Base-by-base conservation (phyloP, 2,329 filamentous ascomycete species). In the Colletotrichum theobromicola region DNA sequence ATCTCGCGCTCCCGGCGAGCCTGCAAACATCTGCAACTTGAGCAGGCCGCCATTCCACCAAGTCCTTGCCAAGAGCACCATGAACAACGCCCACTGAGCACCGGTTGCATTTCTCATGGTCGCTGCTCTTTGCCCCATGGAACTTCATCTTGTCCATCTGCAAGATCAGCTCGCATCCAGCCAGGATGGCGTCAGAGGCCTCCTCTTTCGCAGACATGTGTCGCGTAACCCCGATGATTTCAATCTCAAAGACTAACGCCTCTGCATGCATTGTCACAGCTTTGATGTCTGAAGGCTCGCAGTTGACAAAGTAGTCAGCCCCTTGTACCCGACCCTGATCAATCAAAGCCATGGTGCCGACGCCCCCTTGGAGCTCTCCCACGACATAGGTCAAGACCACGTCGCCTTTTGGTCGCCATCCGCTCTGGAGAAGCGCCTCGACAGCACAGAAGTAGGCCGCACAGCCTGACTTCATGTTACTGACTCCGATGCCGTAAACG, bases 401-500 rank as follows among this genome's bases (percentile, higher is more conserved):
- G 62, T 79, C 75, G 18, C 73, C 79, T 12, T 75, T 67, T 0
- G 79, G 79, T 32, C 26, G 30, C 79, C 79, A 80, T 28, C 78
- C 77, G 57, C 60, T 57, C 13, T 62, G 66, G 42, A 73, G 75
- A 9, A 80, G 72, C 2, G 77, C 70, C 46, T 79, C 72, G n/a
- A 80, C 79, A 7, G 78, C 78, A 65, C 78, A 79, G 66, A 73
- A 80, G 74, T 79, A 80, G 34, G 79, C 80, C 2, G 80, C 80
- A 67, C 79, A 81, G 28, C 80, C 80, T 4, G 79, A 78, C 58
- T 81, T 81, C 79, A 81, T 81, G 74, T 80, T 80, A 62, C 77
- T 79, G 70, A 81, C 79, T 30, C 79, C 79, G 57, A 80, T 80
- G 46, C 79, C 79, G 70, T 80, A 80, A 32, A 81, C 78, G 67